Evolutionary conservation across 202 grass and related monocot genomes (phyloP), one percentile per base, ranked within the genome.

Genomic region (Carex arenaria): DNA sequence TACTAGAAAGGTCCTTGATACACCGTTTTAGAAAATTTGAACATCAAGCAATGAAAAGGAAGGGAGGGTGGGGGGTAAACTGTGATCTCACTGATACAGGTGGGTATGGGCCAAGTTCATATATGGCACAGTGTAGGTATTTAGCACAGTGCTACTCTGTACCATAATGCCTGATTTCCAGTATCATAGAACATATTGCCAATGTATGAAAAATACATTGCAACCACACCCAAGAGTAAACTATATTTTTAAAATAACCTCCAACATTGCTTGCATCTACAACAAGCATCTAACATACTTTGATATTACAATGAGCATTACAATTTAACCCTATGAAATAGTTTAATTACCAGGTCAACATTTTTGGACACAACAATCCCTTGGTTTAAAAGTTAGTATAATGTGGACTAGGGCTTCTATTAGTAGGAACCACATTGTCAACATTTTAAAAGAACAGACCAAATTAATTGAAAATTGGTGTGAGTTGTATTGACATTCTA

Each of bases 31-130:
- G 66, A 69, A 2, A 69, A 69, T 69, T 69, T n/a, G 36, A 69
- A 17, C 4, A 69, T 40, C 7, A 69, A 7, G 36, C 42, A 69
- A 43, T 42, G 61, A 69, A 42, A 69, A 68, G 18, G 12, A 11
- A 67, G 40, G 32, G 15, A 26, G 26, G 26, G 26, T 26, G 26
- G 32, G 14, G 14, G 2, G 7, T n/a, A 68, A 49, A 49, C 68
- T 49, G 42, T 45, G n/a, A 72, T 47, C 42, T 49, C 69, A 42
- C 15, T 69, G 66, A 69, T 69, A 69, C 66, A 72, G 69, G 69
- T 4, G 12, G 19, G 69, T 51, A 72, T 72, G 14, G n/a, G 43
- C 40, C 10, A 72, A 72, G 3, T 52, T 5, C 10, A 26, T 53
- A 53, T 17, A 53, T n/a, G 4, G 19, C 51, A 49, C 4, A 28